Evolutionary conservation across 306 rosid species (phyloP).

Genomic region (Acacia crassicarpa): DNA sequence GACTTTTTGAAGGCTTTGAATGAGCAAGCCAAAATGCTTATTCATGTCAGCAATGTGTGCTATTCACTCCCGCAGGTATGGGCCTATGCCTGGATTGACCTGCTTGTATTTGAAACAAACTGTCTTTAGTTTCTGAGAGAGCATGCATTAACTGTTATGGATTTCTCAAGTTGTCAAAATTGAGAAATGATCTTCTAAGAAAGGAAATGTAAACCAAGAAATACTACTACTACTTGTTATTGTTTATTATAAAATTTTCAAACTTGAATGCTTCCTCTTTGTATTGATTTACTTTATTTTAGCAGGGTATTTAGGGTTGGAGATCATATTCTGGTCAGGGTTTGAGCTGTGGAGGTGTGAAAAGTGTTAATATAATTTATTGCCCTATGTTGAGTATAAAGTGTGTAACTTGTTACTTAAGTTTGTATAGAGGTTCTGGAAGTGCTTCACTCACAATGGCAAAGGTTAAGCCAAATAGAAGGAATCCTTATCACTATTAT

Average conservation of each 20-base stretch:
- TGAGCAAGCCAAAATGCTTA: constrained; percentile 66
- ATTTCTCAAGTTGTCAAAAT: neutral
- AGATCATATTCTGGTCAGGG: neutral
- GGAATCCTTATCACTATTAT: neutral
- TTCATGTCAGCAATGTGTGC: constrained; percentile 84
- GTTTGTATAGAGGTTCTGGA: neutral
- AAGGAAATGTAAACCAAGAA: neutral
- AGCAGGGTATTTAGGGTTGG: neutral
- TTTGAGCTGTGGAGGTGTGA: constrained; percentile 10
- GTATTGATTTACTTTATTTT: neutral
- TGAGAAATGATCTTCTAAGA: neutral
- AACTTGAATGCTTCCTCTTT: neutral
- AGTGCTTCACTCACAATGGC: neutral
- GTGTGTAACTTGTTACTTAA: neutral
- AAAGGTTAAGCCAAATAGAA: neutral
- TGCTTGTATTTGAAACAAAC: neutral
- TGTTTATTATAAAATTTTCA: neutral
- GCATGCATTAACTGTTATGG: neutral
- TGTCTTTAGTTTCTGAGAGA: neutral
- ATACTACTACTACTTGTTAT: neutral
- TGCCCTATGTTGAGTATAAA: neutral
- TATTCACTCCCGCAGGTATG: constrained; percentile 81
- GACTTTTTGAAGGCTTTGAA: constrained; percentile 77
- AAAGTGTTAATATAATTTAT: neutral
- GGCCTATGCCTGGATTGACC: neutral